Percentiles rank a stretch among this genome's conserved stretches.
Conservation (phyloP, 495 filamentous ascomycete genomes). For the Aspergillus saccharolyticus region DNA sequence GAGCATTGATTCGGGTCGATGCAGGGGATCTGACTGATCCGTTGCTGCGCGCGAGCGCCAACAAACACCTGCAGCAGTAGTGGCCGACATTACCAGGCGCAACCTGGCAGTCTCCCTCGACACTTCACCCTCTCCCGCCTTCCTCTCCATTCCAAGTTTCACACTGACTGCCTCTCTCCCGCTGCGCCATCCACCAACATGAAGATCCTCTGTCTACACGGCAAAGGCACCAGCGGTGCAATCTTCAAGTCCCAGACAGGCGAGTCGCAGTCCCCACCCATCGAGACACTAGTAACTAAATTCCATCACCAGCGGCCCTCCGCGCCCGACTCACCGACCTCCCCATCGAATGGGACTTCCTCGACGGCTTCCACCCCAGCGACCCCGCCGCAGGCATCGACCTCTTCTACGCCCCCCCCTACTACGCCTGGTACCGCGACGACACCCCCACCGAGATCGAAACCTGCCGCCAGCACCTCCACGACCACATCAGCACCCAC, state of each 20-base stretch:
- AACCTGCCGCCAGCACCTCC: slow-evolving; percentile 42
- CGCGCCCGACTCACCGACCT: slow-evolving; percentile 31
- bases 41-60: background rate
- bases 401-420: slow-evolving; percentile 45
- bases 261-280: slow-evolving; percentile 32
- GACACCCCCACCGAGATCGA: slow-evolving; percentile 32
- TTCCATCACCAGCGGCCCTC: slow-evolving; percentile 32
- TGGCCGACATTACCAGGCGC: background rate
- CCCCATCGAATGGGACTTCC: slow-evolving; percentile 50
- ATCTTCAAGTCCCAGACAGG: slow-evolving; percentile 59
- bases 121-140: background rate
- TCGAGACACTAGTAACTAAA: background rate
- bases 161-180: background rate
- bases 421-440: slow-evolving; percentile 46
- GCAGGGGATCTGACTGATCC: background rate
- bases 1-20: background rate
- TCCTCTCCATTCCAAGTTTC: background rate
- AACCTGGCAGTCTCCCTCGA: background rate
- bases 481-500: slow-evolving; percentile 37
- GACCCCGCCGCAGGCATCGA: slow-evolving; percentile 49
- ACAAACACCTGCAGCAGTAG: background rate
- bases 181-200: slow-evolving; percentile 26
- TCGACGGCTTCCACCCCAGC: slow-evolving; percentile 45
- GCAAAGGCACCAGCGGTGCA: slow-evolving; percentile 52
- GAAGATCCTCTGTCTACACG: slow-evolving; percentile 61